Evolutionary conservation across 176 grass and related monocot species (phyloP), one percentile per base, ranked within the genome.

Genomic region (Paspalum vaginatum): DNA sequence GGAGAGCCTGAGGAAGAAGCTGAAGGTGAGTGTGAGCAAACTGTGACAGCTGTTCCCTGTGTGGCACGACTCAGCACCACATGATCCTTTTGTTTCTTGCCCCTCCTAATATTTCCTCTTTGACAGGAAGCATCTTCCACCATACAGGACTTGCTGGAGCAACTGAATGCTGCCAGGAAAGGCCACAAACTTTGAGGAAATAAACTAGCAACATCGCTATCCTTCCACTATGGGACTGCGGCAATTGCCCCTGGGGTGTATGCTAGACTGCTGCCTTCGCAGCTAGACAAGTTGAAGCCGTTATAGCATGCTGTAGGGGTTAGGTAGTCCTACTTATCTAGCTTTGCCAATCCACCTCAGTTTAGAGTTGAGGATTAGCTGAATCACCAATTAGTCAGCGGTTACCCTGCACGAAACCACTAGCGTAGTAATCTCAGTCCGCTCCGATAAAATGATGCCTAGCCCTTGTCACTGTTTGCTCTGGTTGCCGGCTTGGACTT

Each of bases 1-100:
- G 75, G 96, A 89, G 59, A 86, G 76, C 74, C 80, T 99, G 79
- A 84, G 84, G 59, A 87, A 91, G 53, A 99, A 99, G 75, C 79
- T 99, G 42, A 99, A 95, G 96, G 96, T 93, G 52, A 89, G 76
- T 27, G 37, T 49, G 27, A 78, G 47, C 44, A 50, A 70, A 27
- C 22, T 70, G 42, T 66, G 5, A 43, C 32, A 21, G 41, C 22
- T 26, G 41, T 60, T 43, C 17, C 5, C 4, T 70, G 21, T 22
- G 26, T 64, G 14, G 52, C 55, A 41, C 22, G 69, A 68, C 27
- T n/a, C 40, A 67, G 50, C 76, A 71, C 21, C 11, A 6, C 32
- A 52, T 76, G 11, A 48, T 14, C 16, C 78, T 78, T 43, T 11
- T 13, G 38, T 67, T 55, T 72, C 46, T 16, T 22, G 8, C 6